Conservation (phyloP, 257 asterid species). For the Jaltomata sinuosa region DNA sequence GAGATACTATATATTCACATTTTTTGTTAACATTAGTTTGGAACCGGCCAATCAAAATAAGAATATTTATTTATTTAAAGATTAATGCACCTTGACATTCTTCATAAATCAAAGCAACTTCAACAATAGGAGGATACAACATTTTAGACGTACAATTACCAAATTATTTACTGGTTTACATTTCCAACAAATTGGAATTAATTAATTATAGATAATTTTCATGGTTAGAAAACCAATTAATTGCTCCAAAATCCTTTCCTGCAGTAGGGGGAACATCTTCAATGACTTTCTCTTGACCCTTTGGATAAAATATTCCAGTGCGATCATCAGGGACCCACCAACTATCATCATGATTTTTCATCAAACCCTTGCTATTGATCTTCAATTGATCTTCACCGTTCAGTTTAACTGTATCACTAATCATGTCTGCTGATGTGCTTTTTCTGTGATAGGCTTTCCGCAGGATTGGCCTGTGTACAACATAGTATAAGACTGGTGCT, state of each 20-base stretch:
- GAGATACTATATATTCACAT: too few species aligned
- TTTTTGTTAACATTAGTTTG: not conserved
- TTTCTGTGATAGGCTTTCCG: constrained; percentile 49
- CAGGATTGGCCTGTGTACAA: constrained; percentile 33
- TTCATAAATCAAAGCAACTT: not conserved
- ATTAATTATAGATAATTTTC: constrained; percentile 4
- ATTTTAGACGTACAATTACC: not conserved
- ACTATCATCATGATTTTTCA: constrained; percentile 5
- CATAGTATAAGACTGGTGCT: not conserved
- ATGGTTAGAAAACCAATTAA: constrained; percentile 36
- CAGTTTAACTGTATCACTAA: constrained; percentile 24
- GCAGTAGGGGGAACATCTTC: constrained; percentile 40
- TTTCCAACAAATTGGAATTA: not conserved
- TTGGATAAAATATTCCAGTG: constrained; percentile 59
- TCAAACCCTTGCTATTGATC: not conserved
- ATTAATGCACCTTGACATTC: not conserved
- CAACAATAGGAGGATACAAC: not conserved
- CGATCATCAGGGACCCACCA: constrained; percentile 59
- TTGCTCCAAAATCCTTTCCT: constrained; percentile 14
- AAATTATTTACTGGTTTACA: not conserved
- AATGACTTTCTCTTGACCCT: constrained; percentile 66
- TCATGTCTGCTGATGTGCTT: constrained; percentile 26
- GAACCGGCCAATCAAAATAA: not conserved
- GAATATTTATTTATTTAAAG: not conserved
- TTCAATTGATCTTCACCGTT: constrained; percentile 36